Conservation (phyloP, 306 rosid species). For the Datisca glomerata region DNA sequence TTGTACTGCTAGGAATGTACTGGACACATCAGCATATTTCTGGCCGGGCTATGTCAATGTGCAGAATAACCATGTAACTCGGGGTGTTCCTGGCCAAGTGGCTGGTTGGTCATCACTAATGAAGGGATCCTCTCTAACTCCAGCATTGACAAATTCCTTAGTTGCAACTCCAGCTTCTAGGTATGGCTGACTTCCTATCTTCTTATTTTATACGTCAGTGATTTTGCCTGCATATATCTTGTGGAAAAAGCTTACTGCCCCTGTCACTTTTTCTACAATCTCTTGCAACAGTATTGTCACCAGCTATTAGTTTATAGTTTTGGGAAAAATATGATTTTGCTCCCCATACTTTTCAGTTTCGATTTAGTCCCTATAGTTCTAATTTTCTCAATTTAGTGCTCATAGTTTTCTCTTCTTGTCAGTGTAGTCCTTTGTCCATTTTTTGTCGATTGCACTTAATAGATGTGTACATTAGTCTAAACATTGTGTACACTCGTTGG, state of each 20-base stretch:
- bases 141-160: slow-evolving; percentile 46
- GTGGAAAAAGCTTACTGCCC: neutral
- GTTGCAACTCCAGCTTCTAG: slow-evolving; percentile 87
- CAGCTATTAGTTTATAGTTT: too few relatives aligned
- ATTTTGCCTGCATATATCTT: too few relatives aligned
- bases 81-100: slow-evolving; percentile 42
- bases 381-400: too few relatives aligned
- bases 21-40: slow-evolving; percentile 70
- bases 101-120: slow-evolving; percentile 73
- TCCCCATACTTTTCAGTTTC: too few relatives aligned
- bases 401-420: too few relatives aligned
- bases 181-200: slow-evolving; percentile 43
- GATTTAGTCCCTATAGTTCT: too few relatives aligned
- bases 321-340: too few relatives aligned
- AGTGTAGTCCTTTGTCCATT: too few relatives aligned
- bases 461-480: too few relatives aligned
- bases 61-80: slow-evolving; percentile 41
- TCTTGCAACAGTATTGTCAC: neutral
- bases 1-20: slow-evolving; percentile 64
- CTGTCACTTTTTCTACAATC: neutral
- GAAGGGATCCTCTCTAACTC: slow-evolving; percentile 70
- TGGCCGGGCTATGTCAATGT: slow-evolving; percentile 89
- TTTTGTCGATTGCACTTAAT: too few relatives aligned
- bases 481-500: too few relatives aligned
- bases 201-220: too few relatives aligned